phyloP scores from a whole-genome alignment of 371 early-diverging fungal genomes.

The Mortierella sp. region DNA sequence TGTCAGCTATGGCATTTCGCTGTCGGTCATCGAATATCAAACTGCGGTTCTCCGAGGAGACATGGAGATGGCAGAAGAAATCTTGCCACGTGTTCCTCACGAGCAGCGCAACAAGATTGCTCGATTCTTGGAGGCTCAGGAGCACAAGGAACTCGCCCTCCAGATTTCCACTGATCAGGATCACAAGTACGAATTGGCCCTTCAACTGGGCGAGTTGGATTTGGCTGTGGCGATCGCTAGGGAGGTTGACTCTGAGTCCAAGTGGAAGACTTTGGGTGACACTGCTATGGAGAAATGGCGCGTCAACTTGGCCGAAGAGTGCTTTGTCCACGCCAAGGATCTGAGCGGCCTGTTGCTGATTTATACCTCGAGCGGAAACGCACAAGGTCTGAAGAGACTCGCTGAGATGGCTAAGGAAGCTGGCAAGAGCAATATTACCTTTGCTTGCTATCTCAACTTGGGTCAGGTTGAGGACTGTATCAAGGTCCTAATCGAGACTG shows the following conservation, averaged over 20 bases:
- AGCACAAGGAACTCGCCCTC: slow-evolving; percentile 91
- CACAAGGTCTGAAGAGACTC: slow-evolving; percentile 78
- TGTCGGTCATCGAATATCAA: slow-evolving; percentile 96
- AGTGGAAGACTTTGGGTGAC: slow-evolving; percentile 95
- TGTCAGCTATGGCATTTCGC: slow-evolving; percentile 91
- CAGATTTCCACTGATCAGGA: slow-evolving; percentile 94
- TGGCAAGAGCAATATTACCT: slow-evolving; percentile 93
- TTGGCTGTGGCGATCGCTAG: slow-evolving; percentile 91
- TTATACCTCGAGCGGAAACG: slow-evolving; percentile 91
- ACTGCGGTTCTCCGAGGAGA: slow-evolving; percentile 96
- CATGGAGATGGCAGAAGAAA: slow-evolving; percentile 79
- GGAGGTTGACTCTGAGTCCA: slow-evolving; percentile 82
- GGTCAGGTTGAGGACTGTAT: slow-evolving; percentile 84
- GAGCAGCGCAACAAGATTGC: slow-evolving; percentile 94
- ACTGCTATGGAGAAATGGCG: slow-evolving; percentile 91
- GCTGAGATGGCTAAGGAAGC: slow-evolving; percentile 84
- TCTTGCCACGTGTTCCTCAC: slow-evolving; percentile 88
- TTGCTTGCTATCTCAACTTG: slow-evolving; percentile 83
- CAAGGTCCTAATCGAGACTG: slow-evolving; percentile 85
- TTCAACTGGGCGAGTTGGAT: slow-evolving; percentile 87
- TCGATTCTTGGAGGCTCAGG: slow-evolving; percentile 95
- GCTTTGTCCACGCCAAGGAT: slow-evolving; percentile 90
- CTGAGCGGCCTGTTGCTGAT: slow-evolving; percentile 89
- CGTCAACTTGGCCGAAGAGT: slow-evolving; percentile 90
- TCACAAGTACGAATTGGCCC: slow-evolving; percentile 95